Percentiles rank a stretch among this genome's conserved stretches.
These are phyloP conservation scores for Macadamia tetraphylla DNA, from an alignment of 164 flowering plant genomes.

Conservation along the genomic window DNA sequence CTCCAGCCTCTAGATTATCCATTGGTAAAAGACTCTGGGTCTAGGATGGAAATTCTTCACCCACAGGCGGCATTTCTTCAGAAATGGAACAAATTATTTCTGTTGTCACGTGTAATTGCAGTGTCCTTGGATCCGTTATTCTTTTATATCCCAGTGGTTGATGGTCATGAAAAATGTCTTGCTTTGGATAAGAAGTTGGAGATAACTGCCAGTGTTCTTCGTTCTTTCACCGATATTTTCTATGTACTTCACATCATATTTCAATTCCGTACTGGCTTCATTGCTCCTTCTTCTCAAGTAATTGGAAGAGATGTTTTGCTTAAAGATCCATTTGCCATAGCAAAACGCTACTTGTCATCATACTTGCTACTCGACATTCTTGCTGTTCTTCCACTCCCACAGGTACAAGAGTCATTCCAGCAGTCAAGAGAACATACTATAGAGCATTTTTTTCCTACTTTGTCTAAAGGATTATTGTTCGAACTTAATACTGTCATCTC, in stretches of 20 bases:
- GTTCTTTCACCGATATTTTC: conserved; percentile 75
- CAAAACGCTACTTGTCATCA: conserved; percentile 62
- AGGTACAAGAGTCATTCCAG: conserved; percentile 38
- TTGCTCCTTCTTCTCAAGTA: conserved; percentile 88
- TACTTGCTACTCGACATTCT: conserved; percentile 81
- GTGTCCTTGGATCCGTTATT: conserved; percentile 87
- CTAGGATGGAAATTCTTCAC: conserved; percentile 55
- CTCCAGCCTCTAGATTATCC: conserved; percentile 25
- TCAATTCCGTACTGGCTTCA: conserved; percentile 85
- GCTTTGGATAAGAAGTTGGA: conserved; percentile 55
- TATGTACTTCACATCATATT: conserved; percentile 72
- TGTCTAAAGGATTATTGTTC: too few relatives aligned
- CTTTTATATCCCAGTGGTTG: conserved; percentile 70
- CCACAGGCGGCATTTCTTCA: conserved; percentile 86
- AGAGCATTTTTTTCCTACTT: too few relatives aligned
- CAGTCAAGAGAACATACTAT: neutral
- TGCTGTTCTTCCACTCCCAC: conserved; percentile 93
- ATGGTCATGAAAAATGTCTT: conserved; percentile 47
- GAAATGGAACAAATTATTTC: conserved; percentile 86
- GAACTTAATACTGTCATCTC: too few relatives aligned
- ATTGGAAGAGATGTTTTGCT: conserved; percentile 92
- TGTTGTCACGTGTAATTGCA: conserved; percentile 70
- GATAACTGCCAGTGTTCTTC: conserved; percentile 62
- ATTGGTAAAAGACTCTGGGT: conserved; percentile 24
- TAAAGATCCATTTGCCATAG: conserved; percentile 63